Evolutionary conservation across 1,284 basidiomycete species (phyloP).

Genomic region (Boletellus dicymbophilus): DNA sequence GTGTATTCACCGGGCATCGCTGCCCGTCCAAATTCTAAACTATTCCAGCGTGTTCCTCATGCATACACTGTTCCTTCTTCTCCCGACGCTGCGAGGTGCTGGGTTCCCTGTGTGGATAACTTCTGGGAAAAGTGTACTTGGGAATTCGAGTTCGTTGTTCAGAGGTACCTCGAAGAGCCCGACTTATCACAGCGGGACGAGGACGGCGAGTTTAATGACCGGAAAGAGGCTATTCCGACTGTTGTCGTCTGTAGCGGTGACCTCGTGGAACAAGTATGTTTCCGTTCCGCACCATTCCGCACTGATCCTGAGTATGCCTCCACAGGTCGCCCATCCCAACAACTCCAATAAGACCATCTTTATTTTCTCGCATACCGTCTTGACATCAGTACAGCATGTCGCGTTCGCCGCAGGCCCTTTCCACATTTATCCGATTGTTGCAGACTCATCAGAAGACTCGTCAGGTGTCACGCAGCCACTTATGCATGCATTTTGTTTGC

Average conservation of each 20-base stretch:
- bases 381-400: slow-evolving; percentile 94
- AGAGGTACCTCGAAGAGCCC: slow-evolving; percentile 78
- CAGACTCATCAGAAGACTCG: slow-evolving; percentile 64
- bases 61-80: slow-evolving; percentile 90
- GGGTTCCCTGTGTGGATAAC: slow-evolving; percentile 97
- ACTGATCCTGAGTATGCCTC: slow-evolving; percentile 17
- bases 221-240: slow-evolving; percentile 67
- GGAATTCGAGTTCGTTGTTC: slow-evolving; percentile 98
- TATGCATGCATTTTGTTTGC: slow-evolving; percentile 92
- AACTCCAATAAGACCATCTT: slow-evolving; percentile 96
- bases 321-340: slow-evolving; percentile 89
- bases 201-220: slow-evolving; percentile 53
- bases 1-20: slow-evolving; percentile 33
- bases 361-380: slow-evolving; percentile 86
- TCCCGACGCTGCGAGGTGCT: slow-evolving; percentile 90
- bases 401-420: slow-evolving; percentile 97
- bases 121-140: slow-evolving; percentile 98
- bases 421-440: slow-evolving; percentile 73
- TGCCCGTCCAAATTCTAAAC: slow-evolving; percentile 25
- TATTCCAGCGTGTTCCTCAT: slow-evolving; percentile 82
- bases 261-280: slow-evolving; percentile 83
- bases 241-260: slow-evolving; percentile 95
- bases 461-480: slow-evolving; percentile 76
- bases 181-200: slow-evolving; percentile 47
- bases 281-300: slow-evolving; percentile 4